Conservation (phyloP, 768 basidiomycete genomes). For the Leccinum truebloodii region DNA sequence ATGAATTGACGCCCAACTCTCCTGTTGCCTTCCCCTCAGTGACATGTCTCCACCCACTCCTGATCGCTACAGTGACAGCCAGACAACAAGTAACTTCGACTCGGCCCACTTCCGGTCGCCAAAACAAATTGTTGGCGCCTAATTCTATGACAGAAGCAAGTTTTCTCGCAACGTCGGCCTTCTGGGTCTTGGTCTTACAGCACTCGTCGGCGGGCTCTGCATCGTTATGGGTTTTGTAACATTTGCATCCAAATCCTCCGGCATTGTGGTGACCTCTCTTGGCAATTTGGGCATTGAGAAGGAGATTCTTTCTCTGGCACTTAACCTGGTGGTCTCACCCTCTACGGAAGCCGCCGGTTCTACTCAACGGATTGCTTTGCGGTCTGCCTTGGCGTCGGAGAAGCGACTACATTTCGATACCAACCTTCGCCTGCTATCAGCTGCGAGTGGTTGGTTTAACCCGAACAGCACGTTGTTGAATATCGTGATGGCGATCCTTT, state of each 20-base stretch:
- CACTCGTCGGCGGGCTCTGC: too few species aligned
- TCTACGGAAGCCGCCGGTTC: constrained; percentile 33
- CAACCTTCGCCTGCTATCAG: constrained; percentile 32
- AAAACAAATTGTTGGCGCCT: too few species aligned
- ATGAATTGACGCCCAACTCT: too few species aligned
- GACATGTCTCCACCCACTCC: not conserved
- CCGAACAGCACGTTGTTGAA: constrained; percentile 28
- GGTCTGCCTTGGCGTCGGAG: constrained; percentile 29
- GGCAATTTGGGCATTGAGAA: constrained; percentile 4
- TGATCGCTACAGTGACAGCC: too few species aligned
- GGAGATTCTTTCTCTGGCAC: constrained; percentile 22
- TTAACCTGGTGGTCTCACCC: constrained; percentile 22
- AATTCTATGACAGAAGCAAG: too few species aligned
- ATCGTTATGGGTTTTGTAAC: constrained; percentile 23
- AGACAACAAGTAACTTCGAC: too few species aligned
- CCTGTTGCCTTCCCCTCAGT: not conserved
- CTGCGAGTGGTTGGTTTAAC: constrained; percentile 18
- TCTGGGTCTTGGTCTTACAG: too few species aligned
- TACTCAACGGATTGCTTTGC: constrained; percentile 28
- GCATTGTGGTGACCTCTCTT: constrained; percentile 22
- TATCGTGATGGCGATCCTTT: constrained; percentile 25
- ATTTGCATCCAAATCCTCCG: constrained; percentile 18
- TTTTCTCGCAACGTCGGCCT: too few species aligned
- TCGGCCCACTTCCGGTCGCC: too few species aligned
- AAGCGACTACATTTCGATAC: constrained; percentile 28